A percentile compares a stretch with the other conserved stretches of the same genome.
These are phyloP conservation scores for Fusarium oxysporum DNA, from an alignment of 2,329 filamentous ascomycete genomes.

Conservation along the genomic window DNA sequence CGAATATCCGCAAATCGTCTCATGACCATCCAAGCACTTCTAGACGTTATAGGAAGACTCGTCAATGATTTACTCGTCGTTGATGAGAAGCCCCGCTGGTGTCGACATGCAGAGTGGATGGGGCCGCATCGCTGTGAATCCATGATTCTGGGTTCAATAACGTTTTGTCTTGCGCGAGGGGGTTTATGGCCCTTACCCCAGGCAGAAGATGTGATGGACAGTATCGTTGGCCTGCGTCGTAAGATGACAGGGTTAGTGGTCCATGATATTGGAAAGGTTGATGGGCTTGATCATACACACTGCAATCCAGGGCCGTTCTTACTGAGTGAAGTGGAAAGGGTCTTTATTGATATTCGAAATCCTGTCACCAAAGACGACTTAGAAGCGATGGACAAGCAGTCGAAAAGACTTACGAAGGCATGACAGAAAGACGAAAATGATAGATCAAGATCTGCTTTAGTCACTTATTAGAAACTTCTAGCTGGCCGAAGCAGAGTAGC, in stretches of 20 bases:
- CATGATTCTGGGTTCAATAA: conserved; percentile 50
- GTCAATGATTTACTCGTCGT: not conserved
- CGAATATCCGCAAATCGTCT: not conserved
- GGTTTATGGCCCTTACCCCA: not conserved
- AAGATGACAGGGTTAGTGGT: not conserved
- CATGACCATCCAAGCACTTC: not conserved
- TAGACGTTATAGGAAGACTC: not conserved
- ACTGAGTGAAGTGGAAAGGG: not conserved
- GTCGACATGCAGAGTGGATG: conserved; percentile 50
- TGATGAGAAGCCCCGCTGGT: conserved; percentile 50
- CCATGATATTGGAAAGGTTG: not conserved
- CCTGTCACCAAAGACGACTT: not conserved
- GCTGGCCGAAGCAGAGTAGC: too few relatives aligned
- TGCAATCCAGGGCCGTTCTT: not conserved
- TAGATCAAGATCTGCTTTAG: not conserved
- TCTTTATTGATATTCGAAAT: not conserved
- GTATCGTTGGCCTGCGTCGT: not conserved
- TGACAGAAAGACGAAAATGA: not conserved
- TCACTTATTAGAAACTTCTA: not conserved
- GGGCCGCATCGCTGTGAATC: conserved; percentile 52
- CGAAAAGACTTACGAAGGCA: not conserved
- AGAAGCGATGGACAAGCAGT: not conserved
- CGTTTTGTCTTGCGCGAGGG: not conserved
- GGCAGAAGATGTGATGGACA: not conserved
- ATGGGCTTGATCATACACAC: not conserved